Conservation (phyloP, 1,284 basidiomycete genomes). For the Farysia itapuensis region DNA sequence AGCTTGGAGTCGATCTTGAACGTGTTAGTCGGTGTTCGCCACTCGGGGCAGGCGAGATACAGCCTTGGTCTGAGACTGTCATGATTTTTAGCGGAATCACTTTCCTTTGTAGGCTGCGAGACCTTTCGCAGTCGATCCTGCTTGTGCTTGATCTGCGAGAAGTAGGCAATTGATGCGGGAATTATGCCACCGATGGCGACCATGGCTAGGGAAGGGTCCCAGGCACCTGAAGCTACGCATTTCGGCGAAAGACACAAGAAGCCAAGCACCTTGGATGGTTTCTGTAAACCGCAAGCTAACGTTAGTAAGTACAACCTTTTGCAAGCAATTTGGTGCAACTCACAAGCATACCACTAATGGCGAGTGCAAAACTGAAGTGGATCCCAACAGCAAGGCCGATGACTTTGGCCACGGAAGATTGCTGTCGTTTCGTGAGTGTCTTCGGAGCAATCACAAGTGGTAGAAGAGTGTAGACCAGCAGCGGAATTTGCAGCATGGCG, state of each 20-base stretch:
- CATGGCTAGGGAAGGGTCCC: constrained; percentile 63
- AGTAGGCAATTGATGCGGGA: constrained; percentile 61
- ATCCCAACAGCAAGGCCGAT: constrained; percentile 45
- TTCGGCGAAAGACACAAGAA: constrained; percentile 39
- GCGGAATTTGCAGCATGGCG: constrained; percentile 40
- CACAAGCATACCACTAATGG: constrained; percentile 54
- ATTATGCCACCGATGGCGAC: constrained; percentile 63
- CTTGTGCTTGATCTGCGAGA: constrained; percentile 29
- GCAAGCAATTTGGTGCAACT: too few relatives aligned
- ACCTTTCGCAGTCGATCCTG: constrained; percentile 9
- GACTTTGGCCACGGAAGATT: constrained; percentile 22
- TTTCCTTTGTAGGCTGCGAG: background rate
- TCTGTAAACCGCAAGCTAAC: background rate
- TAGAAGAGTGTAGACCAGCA: constrained; percentile 23
- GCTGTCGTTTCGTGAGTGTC: constrained; percentile 1
- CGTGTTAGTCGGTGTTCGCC: constrained; percentile 39
- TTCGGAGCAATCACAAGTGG: background rate
- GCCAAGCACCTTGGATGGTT: constrained; percentile 45
- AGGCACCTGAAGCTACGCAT: constrained; percentile 24
- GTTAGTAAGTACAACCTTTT: too few relatives aligned
- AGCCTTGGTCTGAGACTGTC: constrained; percentile 6
- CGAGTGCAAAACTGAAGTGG: constrained; percentile 55
- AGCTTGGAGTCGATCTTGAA: constrained; percentile 37
- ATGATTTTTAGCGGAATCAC: constrained; percentile 6
- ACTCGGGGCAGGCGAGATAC: constrained; percentile 30